Percentiles rank a stretch among this genome's conserved stretches.
Conservation (phyloP, 331 rosid species). For the Stylosanthes scabra region DNA sequence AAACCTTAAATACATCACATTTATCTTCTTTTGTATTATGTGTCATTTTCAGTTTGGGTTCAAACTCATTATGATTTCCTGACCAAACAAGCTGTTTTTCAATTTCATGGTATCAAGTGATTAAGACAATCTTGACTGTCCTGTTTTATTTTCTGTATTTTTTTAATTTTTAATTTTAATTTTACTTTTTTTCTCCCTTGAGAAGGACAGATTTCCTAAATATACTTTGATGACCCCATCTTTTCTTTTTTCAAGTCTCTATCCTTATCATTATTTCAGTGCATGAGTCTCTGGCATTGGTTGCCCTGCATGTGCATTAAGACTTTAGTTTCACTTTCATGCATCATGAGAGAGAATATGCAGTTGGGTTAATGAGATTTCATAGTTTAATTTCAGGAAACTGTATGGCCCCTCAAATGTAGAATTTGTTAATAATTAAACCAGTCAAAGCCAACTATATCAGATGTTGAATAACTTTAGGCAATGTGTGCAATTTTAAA, state of each 20-base stretch:
- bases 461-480: conserved; percentile 26
- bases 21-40: conserved; percentile 28
- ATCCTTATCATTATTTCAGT: conserved; percentile 47
- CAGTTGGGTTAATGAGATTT: conserved; percentile 20
- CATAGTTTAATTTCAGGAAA: conserved; percentile 13
- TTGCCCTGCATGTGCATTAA: conserved; percentile 49
- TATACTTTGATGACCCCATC: conserved; percentile 44
- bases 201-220: conserved; percentile 42
- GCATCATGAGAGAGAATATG: conserved; percentile 29
- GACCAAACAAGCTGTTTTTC: conserved; percentile 34
- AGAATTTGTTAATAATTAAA: conserved; percentile 9
- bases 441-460: conserved; percentile 18
- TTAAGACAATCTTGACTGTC: conserved; percentile 40
- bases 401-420: conserved; percentile 23
- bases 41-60: conserved; percentile 41
- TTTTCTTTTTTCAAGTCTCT: conserved; percentile 50
- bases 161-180: background rate
- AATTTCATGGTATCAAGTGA: conserved; percentile 39
- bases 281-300: conserved; percentile 52
- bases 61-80: conserved; percentile 39
- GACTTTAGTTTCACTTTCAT: conserved; percentile 47
- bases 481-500: conserved; percentile 25
- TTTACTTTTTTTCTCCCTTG: conserved; percentile 10
- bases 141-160: conserved; percentile 13
- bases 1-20: conserved; percentile 10